Conservation (phyloP, 176 grass and related monocot species). For the Alopecurus myosuroides region DNA sequence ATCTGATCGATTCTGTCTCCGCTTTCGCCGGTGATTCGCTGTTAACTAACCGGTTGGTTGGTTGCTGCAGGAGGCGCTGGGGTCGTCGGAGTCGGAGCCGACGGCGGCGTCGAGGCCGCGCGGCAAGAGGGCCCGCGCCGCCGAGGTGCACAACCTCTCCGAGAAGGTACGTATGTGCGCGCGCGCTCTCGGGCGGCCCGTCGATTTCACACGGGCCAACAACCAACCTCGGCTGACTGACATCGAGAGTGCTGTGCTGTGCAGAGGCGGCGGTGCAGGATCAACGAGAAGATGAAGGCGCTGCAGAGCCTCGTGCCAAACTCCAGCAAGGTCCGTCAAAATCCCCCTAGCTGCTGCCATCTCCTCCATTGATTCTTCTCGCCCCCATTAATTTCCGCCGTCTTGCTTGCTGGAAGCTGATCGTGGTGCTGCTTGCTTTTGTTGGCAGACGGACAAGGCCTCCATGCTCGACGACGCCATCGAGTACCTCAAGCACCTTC, state of each 20-base stretch:
- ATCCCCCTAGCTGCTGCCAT: too few relatives aligned
- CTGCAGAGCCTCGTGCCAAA: conserved; percentile 88
- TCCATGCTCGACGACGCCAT: conserved; percentile 98
- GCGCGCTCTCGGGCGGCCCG: too few relatives aligned
- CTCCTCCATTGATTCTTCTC: not conserved
- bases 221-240: not conserved
- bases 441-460: conserved; percentile 72
- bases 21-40: not conserved
- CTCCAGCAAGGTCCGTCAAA: conserved; percentile 66
- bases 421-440: not conserved
- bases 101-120: conserved; percentile 35
- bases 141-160: conserved; percentile 95
- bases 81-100: conserved; percentile 58
- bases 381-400: not conserved
- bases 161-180: conserved; percentile 81
- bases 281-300: conserved; percentile 98
- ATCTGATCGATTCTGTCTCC: not conserved
- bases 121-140: conserved; percentile 79
- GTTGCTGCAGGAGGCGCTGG: conserved; percentile 44
- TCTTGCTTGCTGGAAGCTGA: not conserved
- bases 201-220: not conserved
- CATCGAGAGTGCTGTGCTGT: not conserved
- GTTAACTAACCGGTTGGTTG: not conserved
- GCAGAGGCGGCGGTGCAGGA: conserved; percentile 82
- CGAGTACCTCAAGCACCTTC: conserved; percentile 93